Conservation (phyloP, 768 basidiomycete species). For the Cystobasidium tubakii region DNA sequence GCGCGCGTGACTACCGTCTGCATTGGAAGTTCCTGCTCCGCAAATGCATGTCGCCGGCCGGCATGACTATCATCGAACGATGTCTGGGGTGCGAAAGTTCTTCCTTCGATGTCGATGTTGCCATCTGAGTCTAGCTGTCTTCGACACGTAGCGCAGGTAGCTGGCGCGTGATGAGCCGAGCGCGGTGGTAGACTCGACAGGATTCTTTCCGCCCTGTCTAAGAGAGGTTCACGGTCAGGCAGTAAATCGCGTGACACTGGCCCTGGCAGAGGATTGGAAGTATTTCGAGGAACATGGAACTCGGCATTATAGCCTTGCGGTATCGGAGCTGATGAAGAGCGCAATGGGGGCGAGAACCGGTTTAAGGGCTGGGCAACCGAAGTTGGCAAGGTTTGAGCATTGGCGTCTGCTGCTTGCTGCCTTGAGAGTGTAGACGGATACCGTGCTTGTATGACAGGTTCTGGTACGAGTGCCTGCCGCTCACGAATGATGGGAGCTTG, state of each 20-base stretch:
- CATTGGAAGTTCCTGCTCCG: conserved; percentile 58
- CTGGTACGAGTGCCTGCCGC: not conserved
- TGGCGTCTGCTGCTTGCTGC: not conserved
- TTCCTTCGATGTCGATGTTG: not conserved
- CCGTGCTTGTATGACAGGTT: not conserved
- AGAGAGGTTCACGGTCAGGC: conserved; percentile 55
- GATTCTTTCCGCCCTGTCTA: conserved; percentile 70
- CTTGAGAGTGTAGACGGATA: not conserved
- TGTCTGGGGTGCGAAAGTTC: not conserved
- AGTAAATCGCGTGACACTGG: conserved; percentile 30
- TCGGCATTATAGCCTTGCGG: not conserved
- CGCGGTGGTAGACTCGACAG: conserved; percentile 66
- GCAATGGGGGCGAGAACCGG: not conserved
- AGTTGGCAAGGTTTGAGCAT: not conserved
- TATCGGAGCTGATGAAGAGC: not conserved
- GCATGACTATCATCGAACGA: not conserved
- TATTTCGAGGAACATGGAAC: not conserved
- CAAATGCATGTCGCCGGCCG: not conserved
- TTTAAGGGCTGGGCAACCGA: not conserved
- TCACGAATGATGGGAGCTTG: not conserved
- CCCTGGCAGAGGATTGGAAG: conserved; percentile 23
- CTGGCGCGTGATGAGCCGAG: conserved; percentile 54
- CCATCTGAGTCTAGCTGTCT: not conserved
- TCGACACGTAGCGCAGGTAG: conserved; percentile 54
- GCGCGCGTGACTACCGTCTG: conserved; percentile 81